Evolutionary conservation across 2,329 filamentous ascomycete species (phyloP), one percentile per base, ranked within the genome.

Genomic region (Monosporascus sp.): DNA sequence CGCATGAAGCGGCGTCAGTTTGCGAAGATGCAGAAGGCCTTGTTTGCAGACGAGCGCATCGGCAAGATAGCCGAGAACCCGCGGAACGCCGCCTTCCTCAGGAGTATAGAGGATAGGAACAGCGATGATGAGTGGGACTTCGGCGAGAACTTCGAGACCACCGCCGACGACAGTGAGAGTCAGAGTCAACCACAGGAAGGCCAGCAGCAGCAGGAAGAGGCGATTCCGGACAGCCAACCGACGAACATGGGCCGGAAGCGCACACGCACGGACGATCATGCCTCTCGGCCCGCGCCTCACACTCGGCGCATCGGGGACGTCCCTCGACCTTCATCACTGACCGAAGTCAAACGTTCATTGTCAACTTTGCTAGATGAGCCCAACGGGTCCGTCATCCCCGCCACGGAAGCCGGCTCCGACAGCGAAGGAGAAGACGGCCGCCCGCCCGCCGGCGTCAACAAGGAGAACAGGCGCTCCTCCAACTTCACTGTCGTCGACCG

Each of bases 11-110:
- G 90, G 50, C 81, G 86, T 39, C 90, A 97, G 65, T 96, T 96
- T 70, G 88, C 88, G 37, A 89, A 90, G 72, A 95, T 96, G 88
- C 88, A 91, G 52, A 91, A 90, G 68, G 89, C 92, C 6, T 79
- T 99, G 8, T 81, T 96, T 47, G 80, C 89, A 24, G 92, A 97
- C 64, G 92, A 96, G 69, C 90, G 90, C 38, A 84, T 99, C 61
- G 90, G 88, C 66, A 92, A 93, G 70, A 90, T 97, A 57, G 91
- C 90, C 36, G 85, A 90, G 66, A 91, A 95, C 62, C 89, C 89
- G 2, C 92, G 93, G 66, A 93, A 91, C 67, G 81, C 88, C 56
- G 94, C 94, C 0, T 99, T 99, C 74, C 79, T 99, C 61, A 85
- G 85, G 58, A 90, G 90, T 6, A 89, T 99, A 50, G 91, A 96